Evolutionary conservation across 2,329 filamentous ascomycete species (phyloP).

Genomic region (Celoporthe dispersa): DNA sequence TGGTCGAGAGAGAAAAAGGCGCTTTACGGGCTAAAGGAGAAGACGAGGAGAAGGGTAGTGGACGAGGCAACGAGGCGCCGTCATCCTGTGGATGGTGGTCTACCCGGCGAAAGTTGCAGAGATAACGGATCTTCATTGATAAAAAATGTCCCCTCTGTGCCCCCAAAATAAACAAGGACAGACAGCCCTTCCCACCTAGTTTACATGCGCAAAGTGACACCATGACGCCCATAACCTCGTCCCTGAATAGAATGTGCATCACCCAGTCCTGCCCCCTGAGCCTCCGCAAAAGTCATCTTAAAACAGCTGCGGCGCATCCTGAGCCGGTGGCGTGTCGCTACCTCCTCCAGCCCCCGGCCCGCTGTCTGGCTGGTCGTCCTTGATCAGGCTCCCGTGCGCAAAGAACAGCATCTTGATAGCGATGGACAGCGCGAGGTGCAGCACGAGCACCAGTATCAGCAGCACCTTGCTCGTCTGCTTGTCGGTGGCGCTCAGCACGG

Average conservation of each 20-base stretch:
- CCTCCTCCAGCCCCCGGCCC: constrained; percentile 28
- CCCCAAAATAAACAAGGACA: constrained; percentile 4
- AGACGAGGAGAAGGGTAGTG: background rate
- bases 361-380: constrained; percentile 31
- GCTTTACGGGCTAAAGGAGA: background rate
- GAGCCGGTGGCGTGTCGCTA: constrained; percentile 15
- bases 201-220: constrained; percentile 23
- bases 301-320: constrained; percentile 20
- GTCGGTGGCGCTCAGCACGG: constrained; percentile 90
- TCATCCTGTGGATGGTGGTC: background rate
- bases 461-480: constrained; percentile 88
- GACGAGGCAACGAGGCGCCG: background rate
- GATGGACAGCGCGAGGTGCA: constrained; percentile 89
- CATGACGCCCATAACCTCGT: constrained; percentile 17
- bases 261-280: background rate
- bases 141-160: constrained; percentile 3
- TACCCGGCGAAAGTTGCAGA: background rate
- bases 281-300: background rate
- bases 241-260: background rate
- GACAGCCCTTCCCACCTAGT: constrained; percentile 20
- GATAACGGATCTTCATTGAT: background rate
- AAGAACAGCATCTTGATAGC: constrained; percentile 98
- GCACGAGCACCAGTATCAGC: constrained; percentile 77
- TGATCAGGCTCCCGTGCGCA: constrained; percentile 71
- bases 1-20: background rate